Conservation (phyloP, 441 rosid species). For the Heliophila coronopifolia region DNA sequence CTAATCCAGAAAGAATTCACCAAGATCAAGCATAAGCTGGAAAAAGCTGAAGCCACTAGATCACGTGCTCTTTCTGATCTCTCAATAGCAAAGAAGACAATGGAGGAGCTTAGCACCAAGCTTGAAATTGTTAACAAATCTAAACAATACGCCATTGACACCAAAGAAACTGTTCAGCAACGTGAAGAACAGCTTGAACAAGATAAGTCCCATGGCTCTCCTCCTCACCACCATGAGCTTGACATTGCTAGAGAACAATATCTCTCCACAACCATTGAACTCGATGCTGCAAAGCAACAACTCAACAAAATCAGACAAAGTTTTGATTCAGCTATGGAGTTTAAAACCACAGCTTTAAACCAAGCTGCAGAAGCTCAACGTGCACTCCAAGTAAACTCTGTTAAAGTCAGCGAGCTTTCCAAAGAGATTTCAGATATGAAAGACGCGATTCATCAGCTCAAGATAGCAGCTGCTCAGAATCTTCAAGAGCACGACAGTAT, state of each 20-base stretch:
- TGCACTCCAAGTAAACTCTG: conserved; percentile 31
- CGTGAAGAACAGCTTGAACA: conserved; percentile 53
- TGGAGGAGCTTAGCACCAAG: conserved; percentile 44
- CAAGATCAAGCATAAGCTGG: conserved; percentile 42
- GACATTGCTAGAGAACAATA: conserved; percentile 56
- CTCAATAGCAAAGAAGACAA: conserved; percentile 44
- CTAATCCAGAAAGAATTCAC: conserved; percentile 44
- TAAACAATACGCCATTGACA: conserved; percentile 49
- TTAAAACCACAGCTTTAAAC: conserved; percentile 48
- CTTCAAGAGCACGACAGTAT: conserved; percentile 38
- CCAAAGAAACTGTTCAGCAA: conserved; percentile 47
- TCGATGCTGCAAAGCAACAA: conserved; percentile 61
- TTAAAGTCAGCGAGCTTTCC: conserved; percentile 41
- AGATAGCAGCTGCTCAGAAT: conserved; percentile 41
- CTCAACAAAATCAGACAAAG: conserved; percentile 64
- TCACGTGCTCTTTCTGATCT: conserved; percentile 53
- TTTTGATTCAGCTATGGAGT: conserved; percentile 56
- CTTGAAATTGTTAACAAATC: conserved; percentile 42
- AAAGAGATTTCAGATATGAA: conserved; percentile 56
- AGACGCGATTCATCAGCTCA: conserved; percentile 48
- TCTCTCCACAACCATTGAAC: conserved; percentile 34
- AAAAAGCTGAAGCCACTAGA: conserved; percentile 40
- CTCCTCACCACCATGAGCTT: conserved; percentile 43
- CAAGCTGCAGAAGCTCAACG: conserved; percentile 64
- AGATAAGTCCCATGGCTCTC: conserved; percentile 39